A percentile compares a stretch with the other conserved stretches of the same genome.
phyloP scores from a whole-genome alignment of 208 protist species.

The Phytomonas sp. region DNA sequence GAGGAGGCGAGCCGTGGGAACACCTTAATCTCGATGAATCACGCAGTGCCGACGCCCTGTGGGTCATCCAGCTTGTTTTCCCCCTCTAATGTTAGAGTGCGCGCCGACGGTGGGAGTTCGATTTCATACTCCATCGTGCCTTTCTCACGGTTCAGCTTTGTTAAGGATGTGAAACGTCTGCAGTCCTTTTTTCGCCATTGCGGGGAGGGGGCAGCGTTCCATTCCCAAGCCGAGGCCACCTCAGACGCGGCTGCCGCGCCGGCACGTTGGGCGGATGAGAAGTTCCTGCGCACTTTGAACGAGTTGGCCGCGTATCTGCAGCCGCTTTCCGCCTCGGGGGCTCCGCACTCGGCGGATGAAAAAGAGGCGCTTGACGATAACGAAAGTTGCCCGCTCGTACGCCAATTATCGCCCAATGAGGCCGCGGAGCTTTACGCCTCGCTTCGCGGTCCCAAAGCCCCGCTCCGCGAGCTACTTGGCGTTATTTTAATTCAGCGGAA shows the following conservation, averaged over 20 bases:
- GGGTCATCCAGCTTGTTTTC: conserved; percentile 27
- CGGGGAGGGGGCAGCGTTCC: conserved; percentile 17
- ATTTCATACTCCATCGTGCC: conserved; percentile 67
- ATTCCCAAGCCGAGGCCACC: not conserved
- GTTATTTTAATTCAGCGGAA: conserved; percentile 75
- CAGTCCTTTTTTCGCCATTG: conserved; percentile 69
- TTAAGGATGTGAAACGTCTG: conserved; percentile 45
- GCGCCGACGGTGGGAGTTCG: conserved; percentile 1
- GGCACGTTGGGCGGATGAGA: conserved; percentile 7
- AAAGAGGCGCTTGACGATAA: not conserved
- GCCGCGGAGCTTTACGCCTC: conserved; percentile 9
- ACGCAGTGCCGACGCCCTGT: conserved; percentile 23
- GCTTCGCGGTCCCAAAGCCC: conserved; percentile 29
- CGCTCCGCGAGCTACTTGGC: conserved; percentile 58
- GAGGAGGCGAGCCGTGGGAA: not conserved
- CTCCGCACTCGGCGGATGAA: conserved; percentile 8
- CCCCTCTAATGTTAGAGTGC: not conserved
- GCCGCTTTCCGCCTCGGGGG: conserved; percentile 13
- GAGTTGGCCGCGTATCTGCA: conserved; percentile 17
- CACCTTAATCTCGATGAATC: conserved; percentile 39
- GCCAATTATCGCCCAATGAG: not conserved
- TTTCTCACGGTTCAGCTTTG: conserved; percentile 44
- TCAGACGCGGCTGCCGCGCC: not conserved
- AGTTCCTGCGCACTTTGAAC: conserved; percentile 19
- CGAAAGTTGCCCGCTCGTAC: not conserved